A percentile compares a stretch with the other conserved stretches of the same genome.
Conservation (phyloP, 495 filamentous ascomycete species). For the Tuber brumale region DNA sequence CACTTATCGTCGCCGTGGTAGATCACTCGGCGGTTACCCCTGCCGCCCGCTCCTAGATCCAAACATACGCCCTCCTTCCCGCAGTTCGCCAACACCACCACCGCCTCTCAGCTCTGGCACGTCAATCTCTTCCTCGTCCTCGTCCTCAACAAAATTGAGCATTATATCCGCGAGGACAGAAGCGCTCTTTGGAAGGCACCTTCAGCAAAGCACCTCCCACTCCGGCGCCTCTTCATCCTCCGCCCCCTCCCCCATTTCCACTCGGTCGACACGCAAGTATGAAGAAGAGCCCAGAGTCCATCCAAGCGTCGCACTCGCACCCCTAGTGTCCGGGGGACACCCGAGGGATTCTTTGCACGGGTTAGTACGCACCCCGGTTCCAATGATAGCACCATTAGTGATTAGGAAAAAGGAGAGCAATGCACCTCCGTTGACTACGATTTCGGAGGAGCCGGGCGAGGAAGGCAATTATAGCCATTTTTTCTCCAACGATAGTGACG, state of each 20-base stretch:
- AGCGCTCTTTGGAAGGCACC: not conserved
- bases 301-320: not conserved
- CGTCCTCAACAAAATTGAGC: not conserved
- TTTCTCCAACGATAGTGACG: not conserved
- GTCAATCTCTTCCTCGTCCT: not conserved
- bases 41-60: not conserved
- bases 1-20: not conserved
- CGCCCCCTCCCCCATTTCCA: not conserved
- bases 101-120: not conserved
- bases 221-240: not conserved
- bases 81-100: not conserved
- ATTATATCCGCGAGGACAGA: conserved; percentile 3
- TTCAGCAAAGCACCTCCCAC: not conserved
- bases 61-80: not conserved
- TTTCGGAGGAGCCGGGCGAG: not conserved
- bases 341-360: not conserved
- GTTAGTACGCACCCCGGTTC: not conserved
- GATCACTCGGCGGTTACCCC: conserved; percentile 2
- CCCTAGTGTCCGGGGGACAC: not conserved
- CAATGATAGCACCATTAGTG: not conserved
- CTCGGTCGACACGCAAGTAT: not conserved
- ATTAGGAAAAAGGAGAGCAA: not conserved
- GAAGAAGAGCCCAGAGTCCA: not conserved
- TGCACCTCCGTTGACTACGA: not conserved
- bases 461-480: not conserved